Conservation (phyloP, 176 grass and related monocot genomes). For the Triticum monococcum region DNA sequence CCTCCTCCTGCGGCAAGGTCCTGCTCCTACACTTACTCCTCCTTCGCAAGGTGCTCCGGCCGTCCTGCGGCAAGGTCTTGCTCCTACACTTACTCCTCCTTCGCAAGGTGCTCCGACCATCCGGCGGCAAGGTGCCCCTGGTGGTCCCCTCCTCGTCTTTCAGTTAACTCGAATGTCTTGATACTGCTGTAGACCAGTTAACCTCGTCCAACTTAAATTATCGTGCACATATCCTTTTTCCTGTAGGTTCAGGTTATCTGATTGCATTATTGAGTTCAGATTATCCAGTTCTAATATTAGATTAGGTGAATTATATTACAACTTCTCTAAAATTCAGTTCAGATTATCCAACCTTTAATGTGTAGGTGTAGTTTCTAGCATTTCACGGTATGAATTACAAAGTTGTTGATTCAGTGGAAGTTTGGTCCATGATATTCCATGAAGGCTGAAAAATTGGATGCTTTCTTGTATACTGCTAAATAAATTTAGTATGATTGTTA, state of each 20-base stretch:
- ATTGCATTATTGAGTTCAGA: neutral
- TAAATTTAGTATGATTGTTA: neutral
- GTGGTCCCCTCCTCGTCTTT: neutral
- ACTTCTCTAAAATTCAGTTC: neutral
- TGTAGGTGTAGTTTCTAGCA: neutral
- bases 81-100: too few relatives aligned
- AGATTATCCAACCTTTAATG: neutral
- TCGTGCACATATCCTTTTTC: neutral
- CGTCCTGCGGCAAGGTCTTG: too few relatives aligned
- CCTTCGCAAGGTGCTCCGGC: too few relatives aligned
- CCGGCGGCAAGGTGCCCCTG: too few relatives aligned
- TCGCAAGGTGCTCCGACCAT: too few relatives aligned
- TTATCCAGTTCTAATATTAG: neutral
- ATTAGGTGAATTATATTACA: neutral
- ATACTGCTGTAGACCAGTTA: neutral
- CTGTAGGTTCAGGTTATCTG: neutral
- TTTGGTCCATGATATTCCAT: conserved; percentile 17
- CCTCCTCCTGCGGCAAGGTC: too few relatives aligned
- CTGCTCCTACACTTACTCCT: too few relatives aligned
- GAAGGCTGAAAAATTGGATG: neutral
- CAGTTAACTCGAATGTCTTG: neutral
- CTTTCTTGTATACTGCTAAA: conserved; percentile 6
- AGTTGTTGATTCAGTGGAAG: neutral
- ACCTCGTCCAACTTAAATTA: neutral
- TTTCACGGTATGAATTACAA: neutral